A percentile compares a stretch with the other conserved stretches of the same genome.
These are phyloP conservation scores for Teratosphaeria gauchensis DNA, from an alignment of 2,329 filamentous ascomycete genomes.

Conservation along the genomic window DNA sequence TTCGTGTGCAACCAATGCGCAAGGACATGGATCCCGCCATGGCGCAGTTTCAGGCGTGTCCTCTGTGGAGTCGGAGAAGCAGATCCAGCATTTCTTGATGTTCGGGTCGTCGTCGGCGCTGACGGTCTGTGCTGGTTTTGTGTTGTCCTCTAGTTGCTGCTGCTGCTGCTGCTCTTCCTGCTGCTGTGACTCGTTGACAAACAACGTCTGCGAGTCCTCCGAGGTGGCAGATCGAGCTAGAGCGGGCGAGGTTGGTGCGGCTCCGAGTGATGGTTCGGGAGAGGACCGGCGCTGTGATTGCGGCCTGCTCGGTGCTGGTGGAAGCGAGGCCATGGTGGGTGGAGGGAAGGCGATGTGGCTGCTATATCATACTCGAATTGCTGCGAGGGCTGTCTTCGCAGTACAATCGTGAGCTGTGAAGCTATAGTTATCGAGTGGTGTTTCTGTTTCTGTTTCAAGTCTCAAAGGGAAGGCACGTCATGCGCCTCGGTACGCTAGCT, in stretches of 20 bases:
- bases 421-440: too few species aligned
- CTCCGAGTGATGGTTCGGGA: slow-evolving; percentile 7
- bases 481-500: not conserved
- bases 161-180: slow-evolving; percentile 3
- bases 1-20: slow-evolving; percentile 84
- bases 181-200: slow-evolving; percentile 26
- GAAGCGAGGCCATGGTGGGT: slow-evolving; percentile 33
- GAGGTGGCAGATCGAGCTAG: slow-evolving; percentile 31
- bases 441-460: not conserved
- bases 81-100: slow-evolving; percentile 57
- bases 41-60: slow-evolving; percentile 50
- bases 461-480: not conserved
- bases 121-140: slow-evolving; percentile 5
- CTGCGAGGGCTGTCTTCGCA: not conserved
- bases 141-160: slow-evolving; percentile 3
- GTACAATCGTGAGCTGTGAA: not conserved
- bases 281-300: slow-evolving; percentile 14
- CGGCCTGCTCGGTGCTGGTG: slow-evolving; percentile 17
- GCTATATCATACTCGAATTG: not conserved
- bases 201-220: slow-evolving; percentile 37
- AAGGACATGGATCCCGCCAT: slow-evolving; percentile 87
- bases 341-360: not conserved
- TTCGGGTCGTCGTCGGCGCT: slow-evolving; percentile 23
- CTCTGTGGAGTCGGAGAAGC: slow-evolving; percentile 56
- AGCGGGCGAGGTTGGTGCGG: slow-evolving; percentile 11